These are phyloP conservation scores for Pseudozyma pruni DNA, from an alignment of 1,284 basidiomycete species.

Conservation along the genomic window DNA sequence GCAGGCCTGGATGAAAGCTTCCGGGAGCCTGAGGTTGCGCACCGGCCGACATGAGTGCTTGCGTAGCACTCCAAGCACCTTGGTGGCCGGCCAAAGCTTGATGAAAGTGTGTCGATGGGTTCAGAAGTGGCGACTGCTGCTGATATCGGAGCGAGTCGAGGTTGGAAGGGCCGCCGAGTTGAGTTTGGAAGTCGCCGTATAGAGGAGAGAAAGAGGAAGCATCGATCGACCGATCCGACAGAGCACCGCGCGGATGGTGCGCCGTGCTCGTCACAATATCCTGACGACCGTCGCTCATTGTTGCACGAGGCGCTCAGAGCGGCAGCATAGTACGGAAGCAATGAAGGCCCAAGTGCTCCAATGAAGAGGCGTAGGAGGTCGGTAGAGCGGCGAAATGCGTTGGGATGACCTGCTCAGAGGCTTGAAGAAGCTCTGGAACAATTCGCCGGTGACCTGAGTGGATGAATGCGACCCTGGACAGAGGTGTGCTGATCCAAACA, in stretches of 20 bases:
- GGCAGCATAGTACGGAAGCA: constrained; percentile 1
- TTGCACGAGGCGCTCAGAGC: neutral
- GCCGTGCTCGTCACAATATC: constrained; percentile 2
- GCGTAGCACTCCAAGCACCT: too few species aligned
- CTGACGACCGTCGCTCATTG: constrained; percentile 6
- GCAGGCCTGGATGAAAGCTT: neutral
- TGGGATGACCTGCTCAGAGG: too few species aligned
- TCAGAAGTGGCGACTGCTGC: constrained; percentile 1
- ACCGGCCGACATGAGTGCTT: neutral
- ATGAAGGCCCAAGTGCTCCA: neutral
- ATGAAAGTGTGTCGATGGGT: neutral
- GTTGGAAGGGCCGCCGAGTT: neutral
- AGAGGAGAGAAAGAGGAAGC: neutral
- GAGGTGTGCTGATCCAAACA: too few species aligned
- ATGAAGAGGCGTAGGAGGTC: too few species aligned
- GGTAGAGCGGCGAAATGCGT: too few species aligned
- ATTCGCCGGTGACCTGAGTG: too few species aligned
- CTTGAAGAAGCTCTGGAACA: too few species aligned
- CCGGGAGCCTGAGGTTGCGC: too few species aligned
- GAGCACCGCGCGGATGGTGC: constrained; percentile 6
- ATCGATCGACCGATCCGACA: constrained; percentile 1
- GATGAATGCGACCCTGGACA: too few species aligned
- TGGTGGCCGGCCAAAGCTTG: neutral
- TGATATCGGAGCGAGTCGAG: constrained; percentile 2
- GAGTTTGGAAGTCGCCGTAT: neutral